These are phyloP conservation scores for Botryotinia globosa DNA, from an alignment of 2,329 filamentous ascomycete genomes.

Conservation along the genomic window DNA sequence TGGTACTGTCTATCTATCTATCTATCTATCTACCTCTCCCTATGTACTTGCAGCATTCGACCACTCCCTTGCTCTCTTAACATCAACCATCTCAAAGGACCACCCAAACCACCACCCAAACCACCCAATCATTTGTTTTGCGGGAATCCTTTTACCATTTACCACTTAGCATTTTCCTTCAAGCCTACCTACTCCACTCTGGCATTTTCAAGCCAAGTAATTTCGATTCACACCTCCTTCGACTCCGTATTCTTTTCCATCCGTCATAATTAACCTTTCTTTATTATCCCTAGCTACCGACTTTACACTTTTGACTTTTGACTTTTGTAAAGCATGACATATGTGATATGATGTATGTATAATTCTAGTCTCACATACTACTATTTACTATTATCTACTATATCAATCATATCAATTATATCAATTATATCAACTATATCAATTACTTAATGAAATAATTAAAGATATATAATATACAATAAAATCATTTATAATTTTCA, in stretches of 20 bases:
- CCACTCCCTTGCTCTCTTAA: background rate
- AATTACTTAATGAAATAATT: no score
- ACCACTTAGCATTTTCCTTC: background rate
- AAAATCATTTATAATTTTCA: no score
- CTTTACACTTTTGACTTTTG: background rate
- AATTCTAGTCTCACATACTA: background rate
- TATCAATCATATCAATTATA: background rate
- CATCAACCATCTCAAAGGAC: background rate
- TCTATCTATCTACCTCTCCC: background rate
- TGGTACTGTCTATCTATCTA: background rate
- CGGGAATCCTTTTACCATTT: background rate
- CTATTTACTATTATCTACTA: background rate
- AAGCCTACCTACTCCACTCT: background rate
- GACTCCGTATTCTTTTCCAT: background rate
- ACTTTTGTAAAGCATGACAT: background rate
- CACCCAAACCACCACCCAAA: background rate
- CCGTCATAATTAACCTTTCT: background rate
- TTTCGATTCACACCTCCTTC: conserved; percentile 9
- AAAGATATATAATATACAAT: no score
- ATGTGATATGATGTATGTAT: background rate
- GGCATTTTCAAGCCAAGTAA: background rate
- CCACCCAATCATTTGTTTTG: background rate
- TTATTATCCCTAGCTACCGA: no score
- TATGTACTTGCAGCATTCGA: background rate
- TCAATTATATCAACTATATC: no score